These are phyloP conservation scores for Marchantia polymorpha DNA, from an alignment of 225 moss, liverwort and hornwort genomes.

Conservation along the genomic window DNA sequence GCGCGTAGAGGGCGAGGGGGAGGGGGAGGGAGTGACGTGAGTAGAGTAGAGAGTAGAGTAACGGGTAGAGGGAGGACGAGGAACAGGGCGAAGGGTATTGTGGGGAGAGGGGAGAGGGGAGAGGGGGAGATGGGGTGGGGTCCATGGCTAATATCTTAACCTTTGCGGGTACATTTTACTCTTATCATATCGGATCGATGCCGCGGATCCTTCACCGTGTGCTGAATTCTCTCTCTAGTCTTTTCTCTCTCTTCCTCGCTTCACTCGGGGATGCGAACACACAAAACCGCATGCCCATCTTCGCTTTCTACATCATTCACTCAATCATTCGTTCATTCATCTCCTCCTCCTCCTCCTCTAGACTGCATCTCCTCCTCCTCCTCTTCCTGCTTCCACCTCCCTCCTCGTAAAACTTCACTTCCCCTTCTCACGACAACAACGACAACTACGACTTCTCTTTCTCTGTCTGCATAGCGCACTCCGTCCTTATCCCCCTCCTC, in stretches of 20 bases:
- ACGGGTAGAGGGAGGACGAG: background rate
- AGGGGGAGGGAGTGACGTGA: no score
- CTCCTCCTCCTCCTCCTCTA: background rate
- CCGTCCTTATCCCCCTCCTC: background rate
- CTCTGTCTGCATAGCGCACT: background rate
- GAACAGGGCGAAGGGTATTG: no score
- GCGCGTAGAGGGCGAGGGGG: no score
- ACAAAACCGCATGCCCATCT: conserved; percentile 15
- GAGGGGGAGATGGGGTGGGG: background rate
- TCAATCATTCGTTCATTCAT: conserved; percentile 6
- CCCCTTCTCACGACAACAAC: background rate
- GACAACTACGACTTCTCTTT: no score
- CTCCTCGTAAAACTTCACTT: no score
- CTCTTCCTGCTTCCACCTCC: no score
- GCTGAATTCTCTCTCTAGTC: background rate
- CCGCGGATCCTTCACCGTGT: conserved; percentile 8
- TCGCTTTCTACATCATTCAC: background rate
- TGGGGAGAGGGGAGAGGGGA: no score
- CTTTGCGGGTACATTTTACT: background rate
- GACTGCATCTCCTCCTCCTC: background rate
- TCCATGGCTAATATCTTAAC: background rate
- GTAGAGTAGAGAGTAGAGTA: background rate
- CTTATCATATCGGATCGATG: conserved; percentile 1
- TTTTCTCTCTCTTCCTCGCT: background rate
- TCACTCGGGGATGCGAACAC: conserved; percentile 15